Evolutionary conservation across 2,329 filamentous ascomycete species (phyloP), one percentile per base, ranked within the genome.

Genomic region (Diaporthe citri): DNA sequence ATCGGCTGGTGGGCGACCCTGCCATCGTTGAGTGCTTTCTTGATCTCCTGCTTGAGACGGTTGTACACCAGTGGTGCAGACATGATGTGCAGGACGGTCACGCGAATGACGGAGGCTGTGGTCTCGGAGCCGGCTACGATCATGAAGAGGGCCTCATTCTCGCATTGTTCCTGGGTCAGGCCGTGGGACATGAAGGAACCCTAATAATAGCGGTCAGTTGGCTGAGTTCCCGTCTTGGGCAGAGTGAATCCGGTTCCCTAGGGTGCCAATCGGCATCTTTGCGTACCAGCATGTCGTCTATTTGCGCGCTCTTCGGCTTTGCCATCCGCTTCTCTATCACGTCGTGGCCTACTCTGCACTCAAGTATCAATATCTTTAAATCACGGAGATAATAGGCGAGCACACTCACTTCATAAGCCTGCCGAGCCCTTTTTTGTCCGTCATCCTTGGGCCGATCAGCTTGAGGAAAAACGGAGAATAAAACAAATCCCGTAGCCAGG

Each of bases 121-220:
- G 87, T 88, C 77, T 90, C 88, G 2, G 86, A 87, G 7, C 88
- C 88, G 3, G 88, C 88, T 2, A 87, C 48, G 51, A 77, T 76
- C 64, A 79, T 76, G 71, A 79, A 66, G 3, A 80, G 46, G 1
- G 78, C 76, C 55, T 79, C 81, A 74, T 87, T 85, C 22, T 85
- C 81, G 74, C 88, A 85, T 59, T 87, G 80, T 0, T 86, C 82
- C 31, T 80, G 78, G 20, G 83, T 83, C 17, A 87, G 81, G 3
- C 79, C 78, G 74, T 87, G 85, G n/a, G 82, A 82, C 69, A 89
- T 83, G 78, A 90, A 90, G 0, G 87, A 86, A 2, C 84, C 85
- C 3, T 76, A 15, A 20, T 17, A 13, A 1, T 3, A 28, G 46
- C 31, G 43, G 48, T 66, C 8, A 46, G 31, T 25, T 22, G 28